These are phyloP conservation scores for Tephrocybe sp. DNA, from an alignment of 768 basidiomycete genomes.

Conservation along the genomic window DNA sequence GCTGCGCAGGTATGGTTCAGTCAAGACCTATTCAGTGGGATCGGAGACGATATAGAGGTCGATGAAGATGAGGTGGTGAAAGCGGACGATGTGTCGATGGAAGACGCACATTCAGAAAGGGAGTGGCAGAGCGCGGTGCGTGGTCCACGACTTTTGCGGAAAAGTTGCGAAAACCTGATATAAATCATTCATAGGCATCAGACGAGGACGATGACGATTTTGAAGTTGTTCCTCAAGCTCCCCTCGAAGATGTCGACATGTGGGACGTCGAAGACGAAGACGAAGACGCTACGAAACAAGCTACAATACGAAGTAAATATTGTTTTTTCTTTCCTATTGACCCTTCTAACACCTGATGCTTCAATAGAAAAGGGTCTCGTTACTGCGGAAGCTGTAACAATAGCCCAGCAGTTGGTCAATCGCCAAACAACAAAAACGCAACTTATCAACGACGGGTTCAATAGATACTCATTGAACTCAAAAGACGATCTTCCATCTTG, in stretches of 20 bases:
- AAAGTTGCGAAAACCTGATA: not conserved
- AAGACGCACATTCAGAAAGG: slow-evolving; percentile 20
- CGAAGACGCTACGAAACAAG: slow-evolving; percentile 65
- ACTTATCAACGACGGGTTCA: slow-evolving; percentile 94
- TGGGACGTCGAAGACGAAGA: slow-evolving; percentile 86
- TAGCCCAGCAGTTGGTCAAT: slow-evolving; percentile 91
- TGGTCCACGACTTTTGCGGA: not conserved
- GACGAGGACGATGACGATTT: slow-evolving; percentile 60
- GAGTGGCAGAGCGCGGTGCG: slow-evolving; percentile 21
- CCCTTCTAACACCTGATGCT: slow-evolving; percentile 6
- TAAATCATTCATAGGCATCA: not conserved
- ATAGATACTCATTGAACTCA: slow-evolving; percentile 86
- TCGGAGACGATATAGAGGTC: slow-evolving; percentile 43
- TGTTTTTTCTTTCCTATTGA: not conserved
- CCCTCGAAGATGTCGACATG: slow-evolving; percentile 60
- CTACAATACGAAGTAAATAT: slow-evolving; percentile 71
- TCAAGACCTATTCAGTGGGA: slow-evolving; percentile 84
- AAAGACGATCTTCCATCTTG: slow-evolving; percentile 92
- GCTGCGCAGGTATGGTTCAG: slow-evolving; percentile 93
- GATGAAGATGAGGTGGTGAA: slow-evolving; percentile 9
- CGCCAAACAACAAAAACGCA: slow-evolving; percentile 85
- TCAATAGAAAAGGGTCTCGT: slow-evolving; percentile 72
- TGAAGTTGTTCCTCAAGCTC: slow-evolving; percentile 70
- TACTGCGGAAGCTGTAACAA: slow-evolving; percentile 87
- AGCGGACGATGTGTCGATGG: slow-evolving; percentile 20